Evolutionary conservation across 805 yeast genomes (phyloP).

Genomic region (Monosporozyma unispora): DNA sequence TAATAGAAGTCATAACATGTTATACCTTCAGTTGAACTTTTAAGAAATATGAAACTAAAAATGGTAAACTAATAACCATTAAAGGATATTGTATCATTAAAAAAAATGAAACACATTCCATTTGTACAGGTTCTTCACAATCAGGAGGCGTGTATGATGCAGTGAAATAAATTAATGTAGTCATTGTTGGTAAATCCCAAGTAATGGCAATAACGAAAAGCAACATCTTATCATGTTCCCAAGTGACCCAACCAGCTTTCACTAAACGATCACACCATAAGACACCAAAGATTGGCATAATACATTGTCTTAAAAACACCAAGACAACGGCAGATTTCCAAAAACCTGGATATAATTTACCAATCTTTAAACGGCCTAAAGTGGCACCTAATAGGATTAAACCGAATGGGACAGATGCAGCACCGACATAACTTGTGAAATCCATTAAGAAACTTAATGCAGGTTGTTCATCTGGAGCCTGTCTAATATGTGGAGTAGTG

Average conservation of each 20-base stretch:
- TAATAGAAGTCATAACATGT: not conserved
- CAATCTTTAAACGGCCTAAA: slow-evolving; percentile 62
- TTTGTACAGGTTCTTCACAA: slow-evolving; percentile 38
- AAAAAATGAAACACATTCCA: slow-evolving; percentile 77
- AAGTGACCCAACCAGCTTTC: slow-evolving; percentile 56
- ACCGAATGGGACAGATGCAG: slow-evolving; percentile 88
- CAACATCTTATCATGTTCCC: slow-evolving; percentile 42
- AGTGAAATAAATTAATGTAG: slow-evolving; percentile 78
- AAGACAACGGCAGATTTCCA: slow-evolving; percentile 54
- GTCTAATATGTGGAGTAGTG: slow-evolving; percentile 39
- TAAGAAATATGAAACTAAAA: slow-evolving; percentile 36
- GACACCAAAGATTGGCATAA: slow-evolving; percentile 77
- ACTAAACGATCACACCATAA: slow-evolving; percentile 53
- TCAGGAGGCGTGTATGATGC: slow-evolving; percentile 75
- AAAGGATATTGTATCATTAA: slow-evolving; percentile 66
- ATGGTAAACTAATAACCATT: slow-evolving; percentile 62
- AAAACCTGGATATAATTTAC: slow-evolving; percentile 56
- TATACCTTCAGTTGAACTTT: slow-evolving; percentile 29
- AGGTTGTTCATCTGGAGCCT: slow-evolving; percentile 83
- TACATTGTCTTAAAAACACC: slow-evolving; percentile 48
- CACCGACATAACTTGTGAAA: slow-evolving; percentile 66
- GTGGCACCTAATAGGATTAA: slow-evolving; percentile 81
- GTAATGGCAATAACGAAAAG: slow-evolving; percentile 67
- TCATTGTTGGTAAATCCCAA: slow-evolving; percentile 83
- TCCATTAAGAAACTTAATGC: slow-evolving; percentile 84